These are phyloP conservation scores for Vitis labrusca DNA, from an alignment of 164 flowering plant genomes.

Conservation along the genomic window DNA sequence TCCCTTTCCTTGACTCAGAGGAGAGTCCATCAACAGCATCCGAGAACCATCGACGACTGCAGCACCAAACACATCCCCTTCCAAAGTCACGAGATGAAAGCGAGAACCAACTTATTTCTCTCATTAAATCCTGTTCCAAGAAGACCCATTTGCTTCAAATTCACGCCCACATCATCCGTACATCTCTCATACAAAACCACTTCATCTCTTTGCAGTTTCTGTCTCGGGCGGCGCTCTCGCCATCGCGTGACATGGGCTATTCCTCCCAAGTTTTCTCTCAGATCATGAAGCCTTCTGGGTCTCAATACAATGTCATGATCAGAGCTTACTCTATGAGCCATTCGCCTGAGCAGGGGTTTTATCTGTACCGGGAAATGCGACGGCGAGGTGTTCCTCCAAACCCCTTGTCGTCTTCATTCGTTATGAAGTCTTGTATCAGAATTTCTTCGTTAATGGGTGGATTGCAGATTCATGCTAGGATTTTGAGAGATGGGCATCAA, in stretches of 20 bases:
- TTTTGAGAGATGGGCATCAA: constrained; percentile 52
- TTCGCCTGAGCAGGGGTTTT: constrained; percentile 42
- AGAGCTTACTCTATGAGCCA: constrained; percentile 49
- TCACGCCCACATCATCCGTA: constrained; percentile 57
- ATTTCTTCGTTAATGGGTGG: constrained; percentile 33
- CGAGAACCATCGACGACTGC: neutral
- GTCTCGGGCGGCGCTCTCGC: constrained; percentile 30
- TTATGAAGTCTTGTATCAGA: constrained; percentile 45
- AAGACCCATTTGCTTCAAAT: constrained; percentile 57
- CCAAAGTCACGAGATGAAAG: neutral
- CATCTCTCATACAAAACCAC: constrained; percentile 40
- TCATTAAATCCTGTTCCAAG: constrained; percentile 41
- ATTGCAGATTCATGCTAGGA: constrained; percentile 52
- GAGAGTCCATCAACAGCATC: too few species aligned
- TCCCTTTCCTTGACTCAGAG: neutral
- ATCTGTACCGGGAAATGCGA: constrained; percentile 45
- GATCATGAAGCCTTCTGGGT: constrained; percentile 30
- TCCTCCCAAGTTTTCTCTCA: constrained; percentile 44
- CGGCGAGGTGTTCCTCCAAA: constrained; percentile 34
- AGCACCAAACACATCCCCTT: neutral
- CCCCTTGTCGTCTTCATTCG: constrained; percentile 49
- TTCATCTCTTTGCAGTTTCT: constrained; percentile 38
- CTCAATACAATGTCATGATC: constrained; percentile 50
- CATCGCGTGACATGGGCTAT: constrained; percentile 28
- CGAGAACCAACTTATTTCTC: constrained; percentile 23